Conservation (phyloP, 257 asterid species). For the Penstemon eatonii region DNA sequence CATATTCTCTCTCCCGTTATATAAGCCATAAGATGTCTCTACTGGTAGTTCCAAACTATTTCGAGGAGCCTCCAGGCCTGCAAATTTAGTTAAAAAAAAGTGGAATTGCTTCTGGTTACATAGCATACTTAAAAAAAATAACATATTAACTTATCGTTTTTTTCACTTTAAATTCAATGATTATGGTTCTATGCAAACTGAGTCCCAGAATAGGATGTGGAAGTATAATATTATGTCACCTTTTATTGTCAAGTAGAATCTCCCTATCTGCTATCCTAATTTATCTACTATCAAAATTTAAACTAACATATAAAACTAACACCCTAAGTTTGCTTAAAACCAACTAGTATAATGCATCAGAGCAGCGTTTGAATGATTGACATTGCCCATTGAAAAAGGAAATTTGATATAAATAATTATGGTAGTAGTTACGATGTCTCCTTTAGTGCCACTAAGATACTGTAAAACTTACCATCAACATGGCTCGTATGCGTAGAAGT, state of each 20-base stretch:
- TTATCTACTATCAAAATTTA: not conserved
- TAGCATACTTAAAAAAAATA: not conserved
- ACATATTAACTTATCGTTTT: no score
- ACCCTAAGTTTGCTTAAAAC: not conserved
- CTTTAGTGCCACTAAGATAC: conserved; percentile 7
- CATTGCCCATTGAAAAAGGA: no score
- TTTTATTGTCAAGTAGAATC: not conserved
- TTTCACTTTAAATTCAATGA: no score
- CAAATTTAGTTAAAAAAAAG: conserved; percentile 24
- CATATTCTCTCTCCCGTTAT: conserved; percentile 54
- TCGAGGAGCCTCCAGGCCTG: conserved; percentile 94
- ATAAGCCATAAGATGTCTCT: conserved; percentile 57
- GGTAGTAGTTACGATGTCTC: conserved; percentile 17
- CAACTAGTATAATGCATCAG: conserved; percentile 8
- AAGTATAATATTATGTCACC: not conserved
- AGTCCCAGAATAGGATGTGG: no score
- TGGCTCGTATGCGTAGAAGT: conserved; percentile 45
- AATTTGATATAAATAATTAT: no score
- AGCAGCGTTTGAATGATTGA: conserved; percentile 5
- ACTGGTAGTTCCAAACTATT: conserved; percentile 79
- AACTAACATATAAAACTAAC: not conserved
- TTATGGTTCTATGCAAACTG: no score
- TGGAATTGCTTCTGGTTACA: not conserved
- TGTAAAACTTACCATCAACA: conserved; percentile 57
- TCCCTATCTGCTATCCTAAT: not conserved